Evolutionary conservation across 2,329 filamentous ascomycete genomes (phyloP).

Genomic region (Tolypocladium amazonense): DNA sequence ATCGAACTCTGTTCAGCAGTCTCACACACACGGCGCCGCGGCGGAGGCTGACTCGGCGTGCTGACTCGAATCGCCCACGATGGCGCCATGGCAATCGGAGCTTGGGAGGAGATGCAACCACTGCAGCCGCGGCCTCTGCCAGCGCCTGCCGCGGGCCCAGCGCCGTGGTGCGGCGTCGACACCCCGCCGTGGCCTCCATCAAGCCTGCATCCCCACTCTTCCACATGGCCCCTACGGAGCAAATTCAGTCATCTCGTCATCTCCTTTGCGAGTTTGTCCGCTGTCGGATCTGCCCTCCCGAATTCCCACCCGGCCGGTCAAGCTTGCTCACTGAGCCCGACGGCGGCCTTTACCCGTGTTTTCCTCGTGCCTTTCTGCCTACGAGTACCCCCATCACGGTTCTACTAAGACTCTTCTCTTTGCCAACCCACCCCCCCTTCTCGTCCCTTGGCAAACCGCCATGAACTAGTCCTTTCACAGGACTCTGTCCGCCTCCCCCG

Average conservation of each 20-base stretch:
- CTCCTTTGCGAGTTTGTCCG: conserved; percentile 13
- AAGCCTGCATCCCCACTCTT: conserved; percentile 16
- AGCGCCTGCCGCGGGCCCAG: not conserved
- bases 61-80: not conserved
- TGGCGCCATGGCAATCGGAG: not conserved
- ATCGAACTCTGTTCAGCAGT: not conserved
- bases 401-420: not conserved
- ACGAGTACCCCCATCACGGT: conserved; percentile 1
- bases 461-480: conserved; percentile 30
- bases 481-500: not conserved
- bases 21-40: not conserved
- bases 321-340: not conserved
- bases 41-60: not conserved
- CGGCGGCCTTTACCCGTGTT: conserved; percentile 12
- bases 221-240: conserved; percentile 15
- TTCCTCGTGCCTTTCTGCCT: conserved; percentile 13
- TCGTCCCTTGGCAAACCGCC: conserved; percentile 22
- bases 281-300: conserved; percentile 15
- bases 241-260: conserved; percentile 19
- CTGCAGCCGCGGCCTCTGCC: not conserved
- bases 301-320: not conserved
- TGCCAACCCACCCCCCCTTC: conserved; percentile 10
- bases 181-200: conserved; percentile 3
- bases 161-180: not conserved
- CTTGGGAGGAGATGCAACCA: not conserved